phyloP scores from a whole-genome alignment of 1,139 yeast species.

The Magnusiomyces fungicola region DNA sequence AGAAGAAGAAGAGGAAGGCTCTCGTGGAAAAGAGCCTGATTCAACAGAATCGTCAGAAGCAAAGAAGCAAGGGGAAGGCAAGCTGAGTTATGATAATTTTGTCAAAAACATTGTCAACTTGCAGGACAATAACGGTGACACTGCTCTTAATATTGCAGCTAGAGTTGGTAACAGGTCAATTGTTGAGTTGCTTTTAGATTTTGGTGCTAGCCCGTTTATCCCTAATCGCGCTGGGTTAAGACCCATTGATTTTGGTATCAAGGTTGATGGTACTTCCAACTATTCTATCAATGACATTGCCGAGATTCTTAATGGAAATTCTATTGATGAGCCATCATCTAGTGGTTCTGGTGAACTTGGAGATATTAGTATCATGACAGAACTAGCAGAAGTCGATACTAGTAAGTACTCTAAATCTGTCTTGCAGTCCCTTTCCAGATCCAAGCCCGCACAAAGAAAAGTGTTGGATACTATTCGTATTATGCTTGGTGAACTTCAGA shows the following conservation, averaged over 20 bases:
- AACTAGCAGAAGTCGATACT: neutral
- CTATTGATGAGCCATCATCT: neutral
- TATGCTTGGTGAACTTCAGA: constrained; percentile 29
- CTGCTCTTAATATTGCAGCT: constrained; percentile 82
- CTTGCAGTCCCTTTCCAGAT: constrained; percentile 1
- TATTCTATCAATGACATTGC: neutral
- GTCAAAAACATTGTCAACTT: constrained; percentile 62
- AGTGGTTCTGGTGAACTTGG: neutral
- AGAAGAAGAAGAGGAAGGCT: too few relatives aligned
- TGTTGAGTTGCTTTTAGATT: constrained; percentile 69
- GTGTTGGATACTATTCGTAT: constrained; percentile 31
- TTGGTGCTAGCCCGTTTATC: constrained; percentile 76
- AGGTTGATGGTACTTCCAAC: constrained; percentile 8
- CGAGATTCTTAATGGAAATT: neutral
- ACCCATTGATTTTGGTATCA: constrained; percentile 76
- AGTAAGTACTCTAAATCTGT: neutral
- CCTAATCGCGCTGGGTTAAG: constrained; percentile 80
- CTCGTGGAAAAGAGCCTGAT: too few relatives aligned
- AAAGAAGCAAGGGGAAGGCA: too few relatives aligned
- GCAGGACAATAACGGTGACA: constrained; percentile 79
- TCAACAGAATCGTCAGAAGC: too few relatives aligned
- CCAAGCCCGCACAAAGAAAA: constrained; percentile 36
- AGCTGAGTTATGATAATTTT: constrained; percentile 52
- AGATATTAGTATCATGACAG: neutral
- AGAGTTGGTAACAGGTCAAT: constrained; percentile 78